Base-by-base conservation (phyloP, 345 rosid species). In the Draba incana region DNA sequence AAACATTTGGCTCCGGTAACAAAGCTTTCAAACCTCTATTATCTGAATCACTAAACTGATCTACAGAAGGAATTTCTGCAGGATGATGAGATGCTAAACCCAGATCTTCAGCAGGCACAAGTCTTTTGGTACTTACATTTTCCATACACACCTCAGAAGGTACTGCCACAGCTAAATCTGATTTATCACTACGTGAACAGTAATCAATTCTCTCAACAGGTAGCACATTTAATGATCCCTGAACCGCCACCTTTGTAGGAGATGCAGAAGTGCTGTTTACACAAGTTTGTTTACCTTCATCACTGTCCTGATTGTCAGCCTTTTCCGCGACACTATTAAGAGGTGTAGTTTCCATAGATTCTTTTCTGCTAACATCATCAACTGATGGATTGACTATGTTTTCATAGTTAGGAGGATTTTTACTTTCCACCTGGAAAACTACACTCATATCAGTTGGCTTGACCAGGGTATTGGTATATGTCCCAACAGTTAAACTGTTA, bases 91-190 rank as follows among this genome's bases (percentile, higher is more conserved):
- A 75, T 59, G 64, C 77, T 77, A 80, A 69, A 64, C 77, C 71
- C 14, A 79, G 57, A 62, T 82, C 76, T 57, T 56, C 69, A 73
- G 68, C 78, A 56, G 58, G 70, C 27, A 69, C 71, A 37, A 80
- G 30, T 68, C 27, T 72, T 65, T 64, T 63, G 42, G 45, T 24
- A 78, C 68, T 74, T 52, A 47, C 68, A 74, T 79, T 70, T 69
- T 71, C 82, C 59, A n/a, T 11, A 60, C 35, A 27, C 45, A 30
- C 43, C 27, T 70, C 78, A 64, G 62, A 52, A 41, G 66, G 48
- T 64, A 55, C 68, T 66, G 81, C 70, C 51, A 63, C 77, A 43
- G 81, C 74, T 52, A 62, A 64, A 75, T 80, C 81, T 53, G 81
- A 69, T 59, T 70, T 64, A 75, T 66, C 57, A 11, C 46, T 62